These are phyloP conservation scores for Cladosporium austrohemisphaericum DNA, from an alignment of 2,329 filamentous ascomycete species.

Conservation along the genomic window DNA sequence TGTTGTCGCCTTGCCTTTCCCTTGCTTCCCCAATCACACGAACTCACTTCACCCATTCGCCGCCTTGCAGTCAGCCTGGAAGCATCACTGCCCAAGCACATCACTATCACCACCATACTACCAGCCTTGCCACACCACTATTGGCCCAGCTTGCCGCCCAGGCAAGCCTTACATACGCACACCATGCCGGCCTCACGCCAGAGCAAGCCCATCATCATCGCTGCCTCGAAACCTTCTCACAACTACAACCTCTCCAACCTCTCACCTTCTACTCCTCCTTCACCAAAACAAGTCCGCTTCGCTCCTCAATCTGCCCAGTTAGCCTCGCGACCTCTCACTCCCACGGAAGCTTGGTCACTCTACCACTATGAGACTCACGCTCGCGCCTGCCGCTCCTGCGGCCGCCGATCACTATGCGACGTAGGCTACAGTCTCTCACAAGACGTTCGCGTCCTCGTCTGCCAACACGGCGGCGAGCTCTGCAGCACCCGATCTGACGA, in stretches of 20 bases:
- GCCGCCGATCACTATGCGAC: background rate
- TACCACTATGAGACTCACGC: conserved; percentile 49
- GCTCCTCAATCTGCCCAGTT: conserved; percentile 23
- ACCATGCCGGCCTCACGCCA: conserved; percentile 8
- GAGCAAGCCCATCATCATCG: conserved; percentile 24
- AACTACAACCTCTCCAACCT: conserved; percentile 19
- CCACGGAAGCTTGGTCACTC: conserved; percentile 43
- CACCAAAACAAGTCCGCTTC: conserved; percentile 31
- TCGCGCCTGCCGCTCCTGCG: conserved; percentile 42
- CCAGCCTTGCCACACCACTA: background rate
- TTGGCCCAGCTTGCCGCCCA: conserved; percentile 11
- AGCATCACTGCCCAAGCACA: conserved; percentile 10
- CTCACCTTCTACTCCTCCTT: conserved; percentile 26
- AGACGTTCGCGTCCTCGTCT: conserved; percentile 6
- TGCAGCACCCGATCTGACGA: conserved; percentile 22
- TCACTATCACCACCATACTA: background rate
- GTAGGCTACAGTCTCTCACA: conserved; percentile 19
- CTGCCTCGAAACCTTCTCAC: conserved; percentile 23
- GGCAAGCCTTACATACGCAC: conserved; percentile 5
- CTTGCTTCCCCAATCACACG: conserved; percentile 11
- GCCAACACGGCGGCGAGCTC: conserved; percentile 3
- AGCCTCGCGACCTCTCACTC: conserved; percentile 40
- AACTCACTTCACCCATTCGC: conserved; percentile 8
- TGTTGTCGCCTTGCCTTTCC: conserved; percentile 8
- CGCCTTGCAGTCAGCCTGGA: conserved; percentile 9